These are phyloP conservation scores for Irpex lacteus DNA, from an alignment of 1,284 basidiomycete genomes.

Conservation along the genomic window DNA sequence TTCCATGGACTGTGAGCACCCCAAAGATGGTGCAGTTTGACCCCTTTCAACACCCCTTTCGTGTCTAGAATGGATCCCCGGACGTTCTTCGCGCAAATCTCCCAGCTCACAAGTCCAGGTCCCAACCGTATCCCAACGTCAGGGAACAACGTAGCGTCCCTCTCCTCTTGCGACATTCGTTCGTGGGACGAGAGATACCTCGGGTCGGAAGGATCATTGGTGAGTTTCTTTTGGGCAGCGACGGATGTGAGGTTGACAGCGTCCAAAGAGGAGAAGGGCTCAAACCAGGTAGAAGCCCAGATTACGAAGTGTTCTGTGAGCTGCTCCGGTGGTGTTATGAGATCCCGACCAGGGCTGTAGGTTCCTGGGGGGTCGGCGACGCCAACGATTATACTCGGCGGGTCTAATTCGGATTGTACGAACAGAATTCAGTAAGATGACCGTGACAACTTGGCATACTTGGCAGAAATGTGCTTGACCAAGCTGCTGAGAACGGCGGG, in stretches of 20 bases:
- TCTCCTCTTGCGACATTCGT: not conserved
- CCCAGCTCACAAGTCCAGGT: not conserved
- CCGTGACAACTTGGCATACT: too few relatives aligned
- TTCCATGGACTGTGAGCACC: not conserved
- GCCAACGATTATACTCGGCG: not conserved
- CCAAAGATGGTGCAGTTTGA: not conserved
- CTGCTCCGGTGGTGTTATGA: not conserved
- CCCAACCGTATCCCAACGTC: not conserved
- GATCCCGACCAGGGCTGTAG: not conserved
- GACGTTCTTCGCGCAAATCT: not conserved
- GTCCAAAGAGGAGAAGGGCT: slow-evolving; percentile 3
- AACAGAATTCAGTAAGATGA: not conserved
- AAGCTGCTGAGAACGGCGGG: not conserved
- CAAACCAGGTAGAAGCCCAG: slow-evolving; percentile 12
- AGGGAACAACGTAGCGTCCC: not conserved
- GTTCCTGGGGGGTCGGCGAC: not conserved
- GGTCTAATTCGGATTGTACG: not conserved
- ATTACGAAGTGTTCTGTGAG: not conserved
- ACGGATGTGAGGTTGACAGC: not conserved
- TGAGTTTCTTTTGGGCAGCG: not conserved
- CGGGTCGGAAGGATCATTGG: not conserved
- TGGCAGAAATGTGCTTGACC: too few relatives aligned
- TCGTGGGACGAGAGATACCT: not conserved
- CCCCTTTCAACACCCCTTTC: not conserved
- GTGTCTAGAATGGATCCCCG: not conserved